Evolutionary conservation across 1,139 yeast genomes (phyloP).

Genomic region (Diutina mesorugosa): DNA sequence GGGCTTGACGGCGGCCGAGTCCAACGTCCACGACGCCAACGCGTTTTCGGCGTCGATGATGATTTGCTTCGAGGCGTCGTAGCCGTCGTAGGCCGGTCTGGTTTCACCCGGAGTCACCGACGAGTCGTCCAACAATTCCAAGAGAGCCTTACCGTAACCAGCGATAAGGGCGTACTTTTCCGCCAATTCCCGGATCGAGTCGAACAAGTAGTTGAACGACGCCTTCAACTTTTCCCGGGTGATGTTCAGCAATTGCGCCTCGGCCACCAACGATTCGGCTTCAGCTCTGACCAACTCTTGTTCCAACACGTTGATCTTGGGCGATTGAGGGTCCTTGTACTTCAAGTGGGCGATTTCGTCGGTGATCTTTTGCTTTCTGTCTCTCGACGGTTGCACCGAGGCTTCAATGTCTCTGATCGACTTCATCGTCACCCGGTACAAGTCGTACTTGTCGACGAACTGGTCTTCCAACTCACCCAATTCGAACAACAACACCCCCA

Average conservation of each 20-base stretch:
- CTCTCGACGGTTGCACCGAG: conserved; percentile 78
- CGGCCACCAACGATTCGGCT: conserved; percentile 84
- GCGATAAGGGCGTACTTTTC: conserved; percentile 80
- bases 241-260: conserved; percentile 78
- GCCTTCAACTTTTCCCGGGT: conserved; percentile 82
- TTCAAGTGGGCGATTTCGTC: conserved; percentile 74
- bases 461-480: conserved; percentile 82
- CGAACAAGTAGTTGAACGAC: conserved; percentile 75
- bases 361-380: conserved; percentile 75
- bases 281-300: conserved; percentile 86
- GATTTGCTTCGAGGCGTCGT: conserved; percentile 78
- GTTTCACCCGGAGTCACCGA: conserved; percentile 90
- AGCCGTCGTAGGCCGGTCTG: conserved; percentile 80
- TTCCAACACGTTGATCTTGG: conserved; percentile 70
- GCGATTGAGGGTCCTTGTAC: conserved; percentile 76
- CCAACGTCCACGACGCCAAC: conserved; percentile 73
- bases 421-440: conserved; percentile 72
- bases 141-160: conserved; percentile 77
- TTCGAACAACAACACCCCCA: conserved; percentile 73
- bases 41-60: conserved; percentile 80
- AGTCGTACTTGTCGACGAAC: conserved; percentile 77
- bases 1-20: conserved; percentile 69
- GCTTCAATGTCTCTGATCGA: conserved; percentile 77
- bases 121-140: conserved; percentile 71
- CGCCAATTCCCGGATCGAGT: conserved; percentile 69